Percentiles rank a stretch among this genome's conserved stretches.
Evolutionary conservation across 202 grass and related monocot genomes (phyloP).

Genomic region (Schoenoplectus tabernaemontani): DNA sequence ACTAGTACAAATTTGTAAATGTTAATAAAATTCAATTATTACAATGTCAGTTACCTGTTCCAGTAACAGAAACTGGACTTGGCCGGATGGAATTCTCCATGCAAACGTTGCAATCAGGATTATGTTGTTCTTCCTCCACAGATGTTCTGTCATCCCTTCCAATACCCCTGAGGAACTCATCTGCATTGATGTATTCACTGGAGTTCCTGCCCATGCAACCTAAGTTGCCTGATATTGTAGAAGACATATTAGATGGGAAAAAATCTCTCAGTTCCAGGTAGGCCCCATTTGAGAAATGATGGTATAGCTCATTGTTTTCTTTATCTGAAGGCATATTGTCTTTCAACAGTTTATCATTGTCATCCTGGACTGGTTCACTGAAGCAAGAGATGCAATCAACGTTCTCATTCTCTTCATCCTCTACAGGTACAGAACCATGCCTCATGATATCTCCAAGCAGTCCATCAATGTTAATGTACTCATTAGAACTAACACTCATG

Average conservation of each 20-base stretch:
- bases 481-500: constrained; percentile 36
- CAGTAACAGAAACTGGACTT: neutral
- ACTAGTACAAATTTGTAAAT: neutral
- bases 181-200: neutral
- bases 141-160: neutral
- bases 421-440: neutral
- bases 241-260: neutral
- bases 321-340: neutral
- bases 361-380: neutral
- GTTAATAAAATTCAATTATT: neutral
- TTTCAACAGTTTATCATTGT: neutral
- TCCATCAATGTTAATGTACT: constrained; percentile 6
- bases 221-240: neutral
- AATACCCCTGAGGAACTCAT: neutral
- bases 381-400: neutral
- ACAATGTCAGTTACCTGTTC: neutral
- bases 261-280: constrained; percentile 10
- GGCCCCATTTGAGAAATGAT: neutral
- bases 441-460: constrained; percentile 2
- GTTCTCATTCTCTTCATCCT: neutral
- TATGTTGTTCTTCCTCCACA: neutral
- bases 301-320: neutral
- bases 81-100: neutral
- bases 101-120: neutral
- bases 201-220: neutral